Conservation (phyloP, 2,329 filamentous ascomycete species). For the Alternaria atra region DNA sequence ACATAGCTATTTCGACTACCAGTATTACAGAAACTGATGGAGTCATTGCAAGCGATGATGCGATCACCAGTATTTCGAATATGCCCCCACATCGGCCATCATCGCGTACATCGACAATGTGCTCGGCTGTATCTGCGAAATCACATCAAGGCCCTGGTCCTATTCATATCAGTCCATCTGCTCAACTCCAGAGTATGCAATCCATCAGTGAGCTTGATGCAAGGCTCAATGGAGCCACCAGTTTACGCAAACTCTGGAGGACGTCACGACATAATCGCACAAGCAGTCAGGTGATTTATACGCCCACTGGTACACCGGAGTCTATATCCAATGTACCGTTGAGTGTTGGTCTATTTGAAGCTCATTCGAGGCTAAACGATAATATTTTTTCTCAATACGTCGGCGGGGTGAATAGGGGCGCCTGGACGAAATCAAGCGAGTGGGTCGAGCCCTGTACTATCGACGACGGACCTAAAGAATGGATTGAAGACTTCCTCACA, state of each 20-base stretch:
- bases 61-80: background rate
- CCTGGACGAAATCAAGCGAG: constrained; percentile 11
- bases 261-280: background rate
- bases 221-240: background rate
- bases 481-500: constrained; percentile 19
- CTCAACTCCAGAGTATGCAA: constrained; percentile 20
- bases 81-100: background rate
- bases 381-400: background rate
- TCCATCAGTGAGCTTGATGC: constrained; percentile 9
- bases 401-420: background rate
- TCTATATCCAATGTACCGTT: constrained; percentile 9
- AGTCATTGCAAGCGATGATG: background rate
- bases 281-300: background rate
- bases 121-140: constrained; percentile 5
- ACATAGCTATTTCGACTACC: background rate
- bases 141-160: constrained; percentile 12
- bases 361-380: constrained; percentile 7
- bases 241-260: background rate
- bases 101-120: constrained; percentile 14
- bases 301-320: constrained; percentile 10
- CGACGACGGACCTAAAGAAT: constrained; percentile 5
- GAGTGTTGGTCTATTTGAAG: background rate
- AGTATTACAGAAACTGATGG: background rate
- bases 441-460: constrained; percentile 13
- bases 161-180: constrained; percentile 14